phyloP scores from a whole-genome alignment of 306 rosid species.

The Rosa lucieae region DNA sequence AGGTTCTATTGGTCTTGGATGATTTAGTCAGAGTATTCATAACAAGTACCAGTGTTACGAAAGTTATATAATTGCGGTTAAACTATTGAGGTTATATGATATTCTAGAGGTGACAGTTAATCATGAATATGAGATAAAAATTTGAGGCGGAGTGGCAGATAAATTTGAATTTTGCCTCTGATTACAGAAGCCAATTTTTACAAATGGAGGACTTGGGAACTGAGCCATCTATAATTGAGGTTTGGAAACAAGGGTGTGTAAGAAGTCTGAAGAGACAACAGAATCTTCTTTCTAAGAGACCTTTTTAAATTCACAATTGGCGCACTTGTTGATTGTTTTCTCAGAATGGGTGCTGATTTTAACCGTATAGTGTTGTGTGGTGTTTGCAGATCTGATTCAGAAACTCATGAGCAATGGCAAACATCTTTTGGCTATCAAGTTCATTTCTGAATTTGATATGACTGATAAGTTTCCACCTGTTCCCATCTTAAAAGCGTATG shows the following conservation, averaged over 20 bases:
- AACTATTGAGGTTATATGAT: background rate
- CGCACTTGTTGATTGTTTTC: background rate
- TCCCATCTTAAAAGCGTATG: slow-evolving; percentile 57
- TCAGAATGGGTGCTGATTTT: slow-evolving; percentile 12
- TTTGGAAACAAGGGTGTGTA: background rate
- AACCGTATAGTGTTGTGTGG: slow-evolving; percentile 17
- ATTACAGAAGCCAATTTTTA: background rate
- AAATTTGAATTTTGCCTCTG: background rate
- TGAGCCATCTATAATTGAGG: background rate
- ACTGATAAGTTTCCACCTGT: slow-evolving; percentile 68
- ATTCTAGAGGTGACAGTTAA: background rate
- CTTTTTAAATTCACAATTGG: background rate
- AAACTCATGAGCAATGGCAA: slow-evolving; percentile 58
- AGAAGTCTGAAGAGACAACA: background rate
- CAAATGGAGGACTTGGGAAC: background rate
- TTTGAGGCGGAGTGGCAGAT: background rate
- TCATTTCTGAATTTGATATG: slow-evolving; percentile 61
- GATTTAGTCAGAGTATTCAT: background rate
- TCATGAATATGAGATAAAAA: background rate
- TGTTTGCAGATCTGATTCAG: slow-evolving; percentile 61
- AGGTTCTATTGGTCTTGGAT: background rate
- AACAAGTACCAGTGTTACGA: background rate
- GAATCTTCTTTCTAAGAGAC: background rate
- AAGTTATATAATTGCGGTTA: background rate
- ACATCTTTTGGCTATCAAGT: slow-evolving; percentile 62